Percentiles rank a stretch among this genome's conserved stretches.
phyloP scores from a whole-genome alignment of 2,329 filamentous ascomycete species.

The Epichloe typhina region DNA sequence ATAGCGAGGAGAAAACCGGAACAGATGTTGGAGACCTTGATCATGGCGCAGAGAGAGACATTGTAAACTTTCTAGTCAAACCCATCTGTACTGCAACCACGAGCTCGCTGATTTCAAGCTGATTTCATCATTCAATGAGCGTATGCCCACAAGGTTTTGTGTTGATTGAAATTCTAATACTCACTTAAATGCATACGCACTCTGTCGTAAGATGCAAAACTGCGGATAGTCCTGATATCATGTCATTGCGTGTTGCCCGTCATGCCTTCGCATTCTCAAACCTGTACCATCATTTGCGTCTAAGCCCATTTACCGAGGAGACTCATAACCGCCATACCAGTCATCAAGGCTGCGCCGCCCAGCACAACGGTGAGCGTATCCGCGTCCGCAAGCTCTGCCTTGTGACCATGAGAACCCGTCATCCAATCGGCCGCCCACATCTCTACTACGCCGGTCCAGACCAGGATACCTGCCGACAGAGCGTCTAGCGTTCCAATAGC shows the following conservation, averaged over 20 bases:
- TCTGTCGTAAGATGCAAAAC: background rate
- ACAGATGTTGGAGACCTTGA: background rate
- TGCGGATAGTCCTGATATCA: background rate
- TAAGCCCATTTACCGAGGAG: slow-evolving; percentile 64
- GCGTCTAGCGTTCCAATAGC: slow-evolving; percentile 64
- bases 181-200: background rate
- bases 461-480: slow-evolving; percentile 58
- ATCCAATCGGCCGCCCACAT: slow-evolving; percentile 71
- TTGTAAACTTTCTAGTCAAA: background rate
- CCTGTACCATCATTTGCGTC: slow-evolving; percentile 3
- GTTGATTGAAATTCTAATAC: background rate
- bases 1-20: background rate
- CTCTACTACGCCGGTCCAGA: slow-evolving; percentile 71
- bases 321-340: slow-evolving; percentile 57
- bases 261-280: background rate
- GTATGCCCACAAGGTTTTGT: background rate
- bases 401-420: slow-evolving; percentile 26
- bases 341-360: slow-evolving; percentile 40
- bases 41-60: background rate
- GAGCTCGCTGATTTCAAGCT: background rate
- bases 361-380: slow-evolving; percentile 32
- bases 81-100: background rate
- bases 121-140: background rate
- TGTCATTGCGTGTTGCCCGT: background rate
- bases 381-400: slow-evolving; percentile 39